Evolutionary conservation across 2,329 filamentous ascomycete species (phyloP).

Genomic region (Aspergillus sp.): DNA sequence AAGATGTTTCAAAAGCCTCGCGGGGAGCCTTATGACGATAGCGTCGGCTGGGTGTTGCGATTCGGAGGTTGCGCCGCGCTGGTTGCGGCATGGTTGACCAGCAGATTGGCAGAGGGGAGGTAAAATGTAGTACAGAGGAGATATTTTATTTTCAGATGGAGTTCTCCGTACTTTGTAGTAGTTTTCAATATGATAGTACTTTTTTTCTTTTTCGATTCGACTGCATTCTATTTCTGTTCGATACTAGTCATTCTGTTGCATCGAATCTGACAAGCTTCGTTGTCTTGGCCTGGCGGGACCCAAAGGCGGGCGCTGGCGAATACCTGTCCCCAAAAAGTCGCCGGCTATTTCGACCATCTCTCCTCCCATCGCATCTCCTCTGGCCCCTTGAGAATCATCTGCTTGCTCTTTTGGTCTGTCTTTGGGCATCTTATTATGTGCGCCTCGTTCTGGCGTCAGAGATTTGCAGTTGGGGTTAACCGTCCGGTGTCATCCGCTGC

Average conservation of each 20-base stretch:
- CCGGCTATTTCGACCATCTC: too few relatives aligned
- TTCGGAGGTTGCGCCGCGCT: slow-evolving; percentile 77
- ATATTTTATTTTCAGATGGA: too few relatives aligned
- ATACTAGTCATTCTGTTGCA: too few relatives aligned
- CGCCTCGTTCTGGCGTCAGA: slow-evolving; percentile 23
- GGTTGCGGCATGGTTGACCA: slow-evolving; percentile 68
- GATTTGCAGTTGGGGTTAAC: slow-evolving; percentile 30
- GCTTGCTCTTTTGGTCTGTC: background rate
- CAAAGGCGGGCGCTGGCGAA: background rate
- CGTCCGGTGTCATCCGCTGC: slow-evolving; percentile 22
- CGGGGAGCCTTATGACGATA: slow-evolving; percentile 77
- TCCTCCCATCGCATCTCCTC: too few relatives aligned
- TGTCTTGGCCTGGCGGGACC: background rate
- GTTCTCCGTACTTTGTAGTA: too few relatives aligned
- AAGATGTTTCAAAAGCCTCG: slow-evolving; percentile 80
- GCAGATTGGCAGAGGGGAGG: slow-evolving; percentile 59
- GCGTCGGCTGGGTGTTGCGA: slow-evolving; percentile 79
- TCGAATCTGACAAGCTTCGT: background rate
- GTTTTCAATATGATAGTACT: background rate
- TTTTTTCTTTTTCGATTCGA: background rate
- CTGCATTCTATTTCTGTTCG: too few relatives aligned
- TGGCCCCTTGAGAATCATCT: too few relatives aligned
- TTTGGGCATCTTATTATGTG: slow-evolving; percentile 28
- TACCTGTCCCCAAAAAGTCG: too few relatives aligned
- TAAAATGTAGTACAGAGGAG: too few relatives aligned